Percentiles rank a stretch among this genome's conserved stretches.
Conservation (phyloP, 345 rosid genomes). For the Euclidium syriacum region DNA sequence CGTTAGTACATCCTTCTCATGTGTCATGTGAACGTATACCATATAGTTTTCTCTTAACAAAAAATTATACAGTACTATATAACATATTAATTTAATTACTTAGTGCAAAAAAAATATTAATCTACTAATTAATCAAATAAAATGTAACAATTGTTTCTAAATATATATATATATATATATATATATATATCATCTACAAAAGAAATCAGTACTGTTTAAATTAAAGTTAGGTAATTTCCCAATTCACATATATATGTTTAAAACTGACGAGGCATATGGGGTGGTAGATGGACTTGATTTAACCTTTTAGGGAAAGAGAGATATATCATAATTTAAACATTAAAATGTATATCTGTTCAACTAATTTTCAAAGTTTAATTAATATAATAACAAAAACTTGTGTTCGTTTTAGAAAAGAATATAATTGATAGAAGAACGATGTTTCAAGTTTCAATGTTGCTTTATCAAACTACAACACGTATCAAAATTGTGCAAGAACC, state of each 20-base stretch:
- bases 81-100: no score
- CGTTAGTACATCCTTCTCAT: conserved; percentile 13
- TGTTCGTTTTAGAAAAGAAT: background rate
- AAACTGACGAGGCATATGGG: background rate
- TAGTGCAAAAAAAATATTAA: no score
- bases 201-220: background rate
- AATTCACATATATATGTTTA: background rate
- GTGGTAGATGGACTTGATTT: background rate
- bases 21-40: conserved; percentile 12
- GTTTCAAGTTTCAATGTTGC: conserved; percentile 19
- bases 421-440: conserved; percentile 1
- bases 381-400: background rate
- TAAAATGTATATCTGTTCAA: conserved; percentile 8
- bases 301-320: background rate
- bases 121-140: no score
- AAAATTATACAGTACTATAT: no score
- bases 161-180: no score
- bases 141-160: no score
- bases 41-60: no score
- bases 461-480: conserved; percentile 24
- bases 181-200: background rate
- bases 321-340: background rate
- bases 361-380: background rate
- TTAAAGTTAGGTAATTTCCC: background rate
- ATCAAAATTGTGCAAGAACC: conserved; percentile 13